These are phyloP conservation scores for Microsporum ferrugineum DNA, from an alignment of 2,329 filamentous ascomycete genomes.

Conservation along the genomic window DNA sequence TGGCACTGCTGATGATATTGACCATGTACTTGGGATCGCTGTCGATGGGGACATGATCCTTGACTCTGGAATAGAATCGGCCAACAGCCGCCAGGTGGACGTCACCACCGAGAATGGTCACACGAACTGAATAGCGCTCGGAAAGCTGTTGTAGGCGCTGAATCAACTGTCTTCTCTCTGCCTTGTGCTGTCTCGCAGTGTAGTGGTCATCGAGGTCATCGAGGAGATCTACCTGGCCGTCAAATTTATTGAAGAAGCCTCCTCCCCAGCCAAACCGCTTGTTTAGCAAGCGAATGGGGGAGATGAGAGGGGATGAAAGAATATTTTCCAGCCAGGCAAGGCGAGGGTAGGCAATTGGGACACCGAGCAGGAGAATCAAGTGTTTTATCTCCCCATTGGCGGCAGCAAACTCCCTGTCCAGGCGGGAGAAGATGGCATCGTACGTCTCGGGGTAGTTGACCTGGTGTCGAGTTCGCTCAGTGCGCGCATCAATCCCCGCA, in stretches of 20 bases:
- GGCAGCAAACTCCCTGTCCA: constrained; percentile 41
- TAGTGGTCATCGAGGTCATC: constrained; percentile 63
- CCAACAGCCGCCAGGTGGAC: constrained; percentile 54
- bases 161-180: constrained; percentile 66
- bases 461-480: constrained; percentile 78
- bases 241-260: constrained; percentile 83
- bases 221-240: constrained; percentile 58
- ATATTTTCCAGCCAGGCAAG: constrained; percentile 96
- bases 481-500: constrained; percentile 48
- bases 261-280: constrained; percentile 80
- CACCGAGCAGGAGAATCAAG: constrained; percentile 52
- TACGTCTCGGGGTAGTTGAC: constrained; percentile 70
- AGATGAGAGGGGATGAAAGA: constrained; percentile 72
- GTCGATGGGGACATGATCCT: constrained; percentile 45
- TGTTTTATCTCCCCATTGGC: constrained; percentile 49
- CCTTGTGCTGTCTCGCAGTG: constrained; percentile 82
- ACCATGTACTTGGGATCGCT: constrained; percentile 53
- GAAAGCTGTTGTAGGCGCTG: constrained; percentile 51
- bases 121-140: constrained; percentile 44
- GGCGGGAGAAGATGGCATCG: constrained; percentile 47
- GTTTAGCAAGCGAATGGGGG: constrained; percentile 78
- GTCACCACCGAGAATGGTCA: constrained; percentile 54
- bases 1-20: constrained; percentile 53
- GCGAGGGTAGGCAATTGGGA: constrained; percentile 60
- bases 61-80: constrained; percentile 53